Conservation (phyloP, 495 filamentous ascomycete species). For the Penicillium ochrochloron region DNA sequence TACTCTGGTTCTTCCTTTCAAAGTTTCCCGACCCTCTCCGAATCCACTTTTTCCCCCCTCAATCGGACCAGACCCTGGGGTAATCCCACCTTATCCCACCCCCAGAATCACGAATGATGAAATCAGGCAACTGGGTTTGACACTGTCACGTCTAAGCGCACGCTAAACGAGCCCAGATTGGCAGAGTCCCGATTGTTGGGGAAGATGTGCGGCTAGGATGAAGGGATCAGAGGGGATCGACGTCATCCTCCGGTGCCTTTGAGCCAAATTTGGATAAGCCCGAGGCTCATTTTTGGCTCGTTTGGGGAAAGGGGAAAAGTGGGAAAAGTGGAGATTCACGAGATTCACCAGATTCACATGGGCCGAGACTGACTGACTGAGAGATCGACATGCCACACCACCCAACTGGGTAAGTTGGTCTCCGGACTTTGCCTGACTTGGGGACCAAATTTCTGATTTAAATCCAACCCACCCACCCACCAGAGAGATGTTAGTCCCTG, state of each 20-base stretch:
- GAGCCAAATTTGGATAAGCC: constrained; percentile 10
- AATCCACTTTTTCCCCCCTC: not conserved
- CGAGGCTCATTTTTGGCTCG: constrained; percentile 26
- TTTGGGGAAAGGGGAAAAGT: not conserved
- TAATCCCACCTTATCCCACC: no score
- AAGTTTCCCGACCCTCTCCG: not conserved
- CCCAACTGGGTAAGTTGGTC: not conserved
- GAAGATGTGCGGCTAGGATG: constrained; percentile 12
- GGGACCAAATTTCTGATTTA: constrained; percentile 9
- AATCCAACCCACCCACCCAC: constrained; percentile 12
- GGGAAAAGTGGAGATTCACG: constrained; percentile 19
- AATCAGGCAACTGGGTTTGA: constrained; percentile 10
- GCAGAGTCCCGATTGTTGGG: constrained; percentile 16
- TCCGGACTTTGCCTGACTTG: not conserved
- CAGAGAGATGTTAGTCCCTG: not conserved
- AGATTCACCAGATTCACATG: constrained; percentile 33
- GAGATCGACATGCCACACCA: constrained; percentile 16
- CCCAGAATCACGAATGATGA: no score
- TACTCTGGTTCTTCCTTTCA: no score
- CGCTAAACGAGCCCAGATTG: constrained; percentile 8
- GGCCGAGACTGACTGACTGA: constrained; percentile 1
- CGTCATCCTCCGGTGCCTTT: constrained; percentile 17
- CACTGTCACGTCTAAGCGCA: constrained; percentile 8
- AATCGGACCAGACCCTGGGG: not conserved
- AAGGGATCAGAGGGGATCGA: constrained; percentile 23